Evolutionary conservation across 768 basidiomycete species (phyloP), one percentile per base, ranked within the genome.

Genomic region (Cubamyces lactineus): DNA sequence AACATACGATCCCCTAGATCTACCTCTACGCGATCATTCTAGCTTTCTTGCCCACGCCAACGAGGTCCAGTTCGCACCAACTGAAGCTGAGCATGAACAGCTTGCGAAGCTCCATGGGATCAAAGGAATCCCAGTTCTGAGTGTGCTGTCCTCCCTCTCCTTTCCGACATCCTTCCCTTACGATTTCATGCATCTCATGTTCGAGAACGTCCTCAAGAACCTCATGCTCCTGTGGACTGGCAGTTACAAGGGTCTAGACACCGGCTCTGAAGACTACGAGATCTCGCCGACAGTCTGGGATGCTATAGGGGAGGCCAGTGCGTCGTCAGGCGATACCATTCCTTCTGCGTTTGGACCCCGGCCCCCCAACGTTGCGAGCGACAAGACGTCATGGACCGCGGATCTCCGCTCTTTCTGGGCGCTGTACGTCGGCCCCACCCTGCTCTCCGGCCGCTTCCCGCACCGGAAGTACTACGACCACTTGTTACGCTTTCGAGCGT

Each of bases 101-200:
- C 59, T 66, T 0, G 54, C 69, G 5, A 68, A 64, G 23, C n/a
- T 62, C 50, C 66, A 62, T 58, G 63, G 65, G 17, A 62, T 69
- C 66, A 67, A 69, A 55, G 61, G 70, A 30, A 21, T 70, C 16
- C 66, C 80, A 3, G 39, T 77, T 0, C 73, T 81, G 21, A 58
- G 61, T 9, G 13, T 26, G 15, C 71, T 81, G 1, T 53, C 66
- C 1, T 78, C 75, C 0, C 59, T 81, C 21, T 67, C 68, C 5
- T 77, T 80, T 62, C 76, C 82, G 0, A 0, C 19, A 3, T 77
- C 77, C 15, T 78, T 80, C 21, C 80, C 80, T 0, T 76, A 77
- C 61, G 81, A 84, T 53, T 80, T 82, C 69, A 82, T 84, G 78
- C 82, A 85, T 53, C 71, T 80, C 0, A 69, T 83, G 23, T 78